Percentiles rank a stretch among this genome's conserved stretches.
These are phyloP conservation scores for Colletotrichum eremochloae DNA, from an alignment of 2,329 filamentous ascomycete genomes.

Conservation along the genomic window DNA sequence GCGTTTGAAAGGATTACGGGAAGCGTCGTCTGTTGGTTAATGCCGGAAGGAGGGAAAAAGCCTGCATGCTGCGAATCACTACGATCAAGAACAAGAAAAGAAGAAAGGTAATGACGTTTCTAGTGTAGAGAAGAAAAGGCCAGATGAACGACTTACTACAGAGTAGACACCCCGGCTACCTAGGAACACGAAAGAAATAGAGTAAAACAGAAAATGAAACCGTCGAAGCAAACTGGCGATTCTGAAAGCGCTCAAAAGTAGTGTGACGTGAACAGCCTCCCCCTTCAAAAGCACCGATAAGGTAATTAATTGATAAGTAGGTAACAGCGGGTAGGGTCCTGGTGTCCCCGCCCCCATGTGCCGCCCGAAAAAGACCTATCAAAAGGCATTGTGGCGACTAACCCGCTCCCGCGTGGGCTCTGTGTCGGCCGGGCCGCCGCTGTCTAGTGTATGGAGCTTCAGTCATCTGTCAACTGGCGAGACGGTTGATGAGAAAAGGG, in stretches of 20 bases:
- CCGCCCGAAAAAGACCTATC: not conserved
- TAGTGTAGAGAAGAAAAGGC: not conserved
- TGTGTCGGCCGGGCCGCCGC: conserved; percentile 20
- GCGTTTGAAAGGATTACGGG: not conserved
- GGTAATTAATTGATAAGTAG: conserved; percentile 9
- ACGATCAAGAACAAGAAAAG: not conserved
- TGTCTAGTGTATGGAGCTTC: conserved; percentile 7
- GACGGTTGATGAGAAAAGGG: not conserved
- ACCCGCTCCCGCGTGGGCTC: conserved; percentile 19
- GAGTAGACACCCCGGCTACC: not conserved
- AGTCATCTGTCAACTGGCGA: conserved; percentile 14
- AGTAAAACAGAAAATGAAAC: not conserved
- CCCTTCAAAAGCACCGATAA: not conserved
- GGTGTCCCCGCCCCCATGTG: not conserved
- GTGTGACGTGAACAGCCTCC: conserved; percentile 10
- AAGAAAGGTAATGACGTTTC: not conserved
- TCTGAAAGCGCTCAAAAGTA: not conserved
- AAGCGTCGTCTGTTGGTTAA: conserved; percentile 8
- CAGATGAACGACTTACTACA: not conserved
- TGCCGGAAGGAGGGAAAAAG: not conserved
- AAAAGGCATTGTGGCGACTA: not conserved
- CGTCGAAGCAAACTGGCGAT: conserved; percentile 15
- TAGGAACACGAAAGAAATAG: not conserved
- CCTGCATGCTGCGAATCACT: not conserved
- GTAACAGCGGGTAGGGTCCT: conserved; percentile 17